Evolutionary conservation across 2,329 filamentous ascomycete genomes (phyloP), one percentile per base, ranked within the genome.

Genomic region (Aspergillus fructus): DNA sequence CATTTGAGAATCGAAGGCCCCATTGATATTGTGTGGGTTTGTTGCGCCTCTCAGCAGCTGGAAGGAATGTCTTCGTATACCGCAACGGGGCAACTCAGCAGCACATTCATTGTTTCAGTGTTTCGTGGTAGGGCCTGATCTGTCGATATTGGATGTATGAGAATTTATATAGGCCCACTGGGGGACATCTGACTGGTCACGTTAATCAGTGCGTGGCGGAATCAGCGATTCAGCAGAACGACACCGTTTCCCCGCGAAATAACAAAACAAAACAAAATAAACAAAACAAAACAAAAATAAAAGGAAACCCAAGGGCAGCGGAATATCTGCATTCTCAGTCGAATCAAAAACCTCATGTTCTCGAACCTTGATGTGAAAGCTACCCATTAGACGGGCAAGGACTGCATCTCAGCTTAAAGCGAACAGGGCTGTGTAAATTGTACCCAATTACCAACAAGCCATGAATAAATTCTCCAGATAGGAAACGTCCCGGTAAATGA

Each of bases 141-240:
- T 49, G 46, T 55, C 53, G 46, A 41, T 34, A 46, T 55, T 55
- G 46, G 46, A 49, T 55, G 46, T 55, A 55, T 49, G 37, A 37
- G 12, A 34, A 41, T 48, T 34, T 45, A 49, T 41, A 33, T 42
- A 17, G 53, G 39, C 42, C 46, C 45, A 55, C 53, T 21, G n/a
- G 24, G 41, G 13, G 42, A 49, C 33, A 55, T 55, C 49, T 55
- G 53, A 55, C 53, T 55, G 37, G 53, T 55, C 53, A 41, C 33
- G 34, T 33, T 19, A 43, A 48, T 49, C 46, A 49, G 37, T 24
- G 24, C 24, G 46, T 49, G 53, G 37, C 33, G 13, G 39, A 43
- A 24, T 24, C 24, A 24, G 24, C 24, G 24, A 24, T 24, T 33
- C 34, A 19, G 17, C 37, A 19, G 39, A 19, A 51, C 39, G 8